A percentile compares a stretch with the other conserved stretches of the same genome.
Conservation (phyloP, 2,329 filamentous ascomycete genomes). For the Epichloe scottii region DNA sequence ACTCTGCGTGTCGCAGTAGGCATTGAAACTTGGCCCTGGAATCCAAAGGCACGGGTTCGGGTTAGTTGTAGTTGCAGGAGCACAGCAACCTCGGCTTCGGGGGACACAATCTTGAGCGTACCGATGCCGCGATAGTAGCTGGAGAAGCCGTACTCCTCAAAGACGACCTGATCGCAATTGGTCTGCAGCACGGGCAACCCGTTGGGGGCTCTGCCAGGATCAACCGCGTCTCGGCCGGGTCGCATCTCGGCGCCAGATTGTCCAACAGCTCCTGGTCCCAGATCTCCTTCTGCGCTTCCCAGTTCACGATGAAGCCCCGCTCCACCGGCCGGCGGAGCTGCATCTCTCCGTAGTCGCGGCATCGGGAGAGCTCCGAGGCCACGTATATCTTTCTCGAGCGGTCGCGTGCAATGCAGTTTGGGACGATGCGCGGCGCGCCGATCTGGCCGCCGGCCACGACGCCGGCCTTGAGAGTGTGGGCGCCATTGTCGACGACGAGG, state of each 20-base stretch:
- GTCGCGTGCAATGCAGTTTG: conserved; percentile 80
- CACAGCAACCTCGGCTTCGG: too few relatives aligned
- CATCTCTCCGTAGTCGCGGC: conserved; percentile 81
- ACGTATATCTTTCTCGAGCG: conserved; percentile 70
- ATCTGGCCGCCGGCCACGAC: conserved; percentile 41
- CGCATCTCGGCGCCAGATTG: conserved; percentile 53
- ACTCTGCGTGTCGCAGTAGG: conserved; percentile 65
- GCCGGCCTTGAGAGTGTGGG: conserved; percentile 82
- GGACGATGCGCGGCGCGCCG: conserved; percentile 56
- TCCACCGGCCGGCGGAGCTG: conserved; percentile 81
- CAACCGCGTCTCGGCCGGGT: conserved; percentile 71
- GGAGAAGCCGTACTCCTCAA: conserved; percentile 91
- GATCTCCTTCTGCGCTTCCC: conserved; percentile 90
- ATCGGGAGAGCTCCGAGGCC: conserved; percentile 63
- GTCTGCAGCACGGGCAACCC: conserved; percentile 67
- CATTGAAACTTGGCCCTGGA: conserved; percentile 60
- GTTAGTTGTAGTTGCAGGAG: neutral
- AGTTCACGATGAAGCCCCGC: conserved; percentile 89
- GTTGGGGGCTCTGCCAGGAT: conserved; percentile 81
- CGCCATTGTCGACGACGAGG: conserved; percentile 88
- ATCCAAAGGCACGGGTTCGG: neutral
- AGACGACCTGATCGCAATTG: conserved; percentile 91
- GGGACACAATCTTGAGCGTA: conserved; percentile 16
- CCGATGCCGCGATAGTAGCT: conserved; percentile 70
- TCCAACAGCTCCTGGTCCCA: conserved; percentile 83